Percentiles rank a stretch among this genome's conserved stretches.
Evolutionary conservation across 1,284 basidiomycete species (phyloP).

Genomic region (Boletus mariae): DNA sequence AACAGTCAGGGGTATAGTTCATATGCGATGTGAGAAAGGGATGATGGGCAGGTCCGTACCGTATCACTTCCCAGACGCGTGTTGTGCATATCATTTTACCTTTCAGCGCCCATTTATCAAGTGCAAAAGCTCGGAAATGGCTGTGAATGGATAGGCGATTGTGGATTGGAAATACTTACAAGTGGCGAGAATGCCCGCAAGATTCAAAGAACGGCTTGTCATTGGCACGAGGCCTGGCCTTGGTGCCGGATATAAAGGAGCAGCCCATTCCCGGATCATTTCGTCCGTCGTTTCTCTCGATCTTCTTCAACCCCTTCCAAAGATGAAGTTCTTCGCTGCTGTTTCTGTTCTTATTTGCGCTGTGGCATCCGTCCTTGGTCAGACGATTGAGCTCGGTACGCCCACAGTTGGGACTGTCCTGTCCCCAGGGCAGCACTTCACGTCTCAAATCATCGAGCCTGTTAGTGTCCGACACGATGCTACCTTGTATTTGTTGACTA

Average conservation of each 20-base stretch:
- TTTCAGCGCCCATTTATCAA: background rate
- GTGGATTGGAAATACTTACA: background rate
- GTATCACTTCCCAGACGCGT: background rate
- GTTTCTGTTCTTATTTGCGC: conserved; percentile 8
- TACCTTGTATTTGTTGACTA: background rate
- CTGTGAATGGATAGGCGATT: background rate
- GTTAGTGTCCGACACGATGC: conserved; percentile 10
- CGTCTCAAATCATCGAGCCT: conserved; percentile 19
- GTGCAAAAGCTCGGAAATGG: background rate
- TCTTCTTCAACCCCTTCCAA: background rate
- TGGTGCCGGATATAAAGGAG: background rate
- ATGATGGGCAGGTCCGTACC: background rate
- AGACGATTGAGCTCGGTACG: conserved; percentile 28
- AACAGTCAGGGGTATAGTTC: background rate
- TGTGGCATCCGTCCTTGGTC: conserved; percentile 17
- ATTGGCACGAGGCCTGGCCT: background rate
- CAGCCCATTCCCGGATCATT: background rate
- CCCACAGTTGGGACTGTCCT: conserved; percentile 18
- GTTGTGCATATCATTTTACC: background rate
- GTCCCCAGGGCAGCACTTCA: conserved; percentile 14
- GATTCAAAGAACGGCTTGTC: background rate
- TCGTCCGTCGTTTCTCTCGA: background rate
- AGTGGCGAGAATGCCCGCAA: background rate
- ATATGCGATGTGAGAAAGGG: background rate
- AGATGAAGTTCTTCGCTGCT: conserved; percentile 18